Base-by-base conservation (phyloP, 202 grass and related monocot genomes). In the Cymbopogon flexuosus region DNA sequence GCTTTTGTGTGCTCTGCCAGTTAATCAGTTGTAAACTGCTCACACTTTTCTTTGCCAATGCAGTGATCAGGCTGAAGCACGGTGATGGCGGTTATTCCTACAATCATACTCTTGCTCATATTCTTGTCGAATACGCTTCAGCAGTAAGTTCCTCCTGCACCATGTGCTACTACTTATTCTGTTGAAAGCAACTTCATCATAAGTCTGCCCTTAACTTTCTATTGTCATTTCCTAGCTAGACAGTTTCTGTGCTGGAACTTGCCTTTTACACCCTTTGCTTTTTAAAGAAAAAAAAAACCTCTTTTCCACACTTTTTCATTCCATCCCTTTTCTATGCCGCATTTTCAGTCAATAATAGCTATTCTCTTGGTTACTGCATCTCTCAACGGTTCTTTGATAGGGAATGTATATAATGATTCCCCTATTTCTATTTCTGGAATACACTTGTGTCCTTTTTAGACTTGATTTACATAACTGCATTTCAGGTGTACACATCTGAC, bases 401-500 rank as follows among this genome's bases (percentile, higher is more conserved):
- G 8, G 54, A 0, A 58, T 58, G 19, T 3, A 21, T 58, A 58
- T 21, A 21, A 57, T 22, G n/a, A 21, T 22, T 61, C 10, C 23
- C 58, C 27, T 61, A 10, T 27, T 61, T 61, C 21, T 27, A 27
- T 61, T 1, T 27, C 1, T 10, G 5, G 3, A 60, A 12, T 27
- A 12, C 9, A 61, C 29, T 27, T 61, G 27, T 61, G 4, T 61
- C 23, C 23, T 13, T 43, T 47, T 42, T 23, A 18, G 27, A 72
- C 13, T 16, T 68, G 10, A 10, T 36, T 88, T 75, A 22, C 15
- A 4, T 73, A 49, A 82, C 75, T 91, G 61, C 10, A 62, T 76
- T 91, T 85, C 85, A 95, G 96, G 90, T 91, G 1, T 99, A 99
- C 72, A 95, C 90, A 24, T 86, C 92, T 65, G 96, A 99, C 82